phyloP scores from a whole-genome alignment of 148 eudicot species.

The Amaranthus cruentus region DNA sequence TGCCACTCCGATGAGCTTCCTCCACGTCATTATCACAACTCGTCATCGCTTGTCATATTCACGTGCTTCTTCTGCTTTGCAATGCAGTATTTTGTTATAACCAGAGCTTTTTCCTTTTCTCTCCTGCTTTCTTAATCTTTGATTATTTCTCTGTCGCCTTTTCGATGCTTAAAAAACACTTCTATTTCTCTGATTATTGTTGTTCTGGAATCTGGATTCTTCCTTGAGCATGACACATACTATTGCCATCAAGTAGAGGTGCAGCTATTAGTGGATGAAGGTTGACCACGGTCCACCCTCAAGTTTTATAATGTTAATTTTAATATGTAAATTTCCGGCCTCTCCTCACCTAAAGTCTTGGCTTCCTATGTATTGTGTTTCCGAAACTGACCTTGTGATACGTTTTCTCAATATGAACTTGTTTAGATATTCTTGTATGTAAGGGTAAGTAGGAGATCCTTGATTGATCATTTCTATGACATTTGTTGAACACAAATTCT shows the following conservation, averaged over 20 bases:
- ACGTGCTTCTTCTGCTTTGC: not conserved
- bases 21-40: not conserved
- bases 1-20: not conserved
- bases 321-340: too few species aligned
- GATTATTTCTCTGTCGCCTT: not conserved
- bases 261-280: too few species aligned
- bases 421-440: not conserved
- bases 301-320: too few species aligned
- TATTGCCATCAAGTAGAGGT: too few species aligned
- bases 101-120: not conserved
- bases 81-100: not conserved
- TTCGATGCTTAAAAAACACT: not conserved
- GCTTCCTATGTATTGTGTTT: not conserved
- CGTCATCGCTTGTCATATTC: not conserved
- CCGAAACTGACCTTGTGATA: not conserved
- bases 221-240: not conserved
- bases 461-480: not conserved
- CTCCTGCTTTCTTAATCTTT: not conserved
- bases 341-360: not conserved
- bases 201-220: not conserved
- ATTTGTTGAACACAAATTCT: not conserved
- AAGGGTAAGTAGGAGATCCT: not conserved
- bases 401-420: not conserved
- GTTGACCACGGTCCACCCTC: too few species aligned
- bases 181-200: not conserved